phyloP scores from a whole-genome alignment of 169 alveolate genomes.

The Plasmodium relictum region DNA sequence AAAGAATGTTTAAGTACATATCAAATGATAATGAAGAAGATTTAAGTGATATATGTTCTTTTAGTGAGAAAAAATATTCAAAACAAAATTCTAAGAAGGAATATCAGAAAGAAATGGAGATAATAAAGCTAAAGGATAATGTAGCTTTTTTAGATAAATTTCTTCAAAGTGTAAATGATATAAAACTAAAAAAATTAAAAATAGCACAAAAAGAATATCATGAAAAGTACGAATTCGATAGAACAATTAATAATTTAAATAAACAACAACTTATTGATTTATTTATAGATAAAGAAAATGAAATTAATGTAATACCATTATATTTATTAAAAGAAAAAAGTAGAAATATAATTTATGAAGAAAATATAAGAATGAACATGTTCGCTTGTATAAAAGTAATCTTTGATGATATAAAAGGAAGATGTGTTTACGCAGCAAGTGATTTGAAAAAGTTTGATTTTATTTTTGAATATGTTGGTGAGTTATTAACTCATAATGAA shows the following conservation, averaged over 20 bases:
- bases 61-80: not conserved
- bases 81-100: not conserved
- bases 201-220: slow-evolving; percentile 18
- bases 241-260: slow-evolving; percentile 36
- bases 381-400: slow-evolving; percentile 66
- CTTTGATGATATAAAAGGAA: slow-evolving; percentile 84
- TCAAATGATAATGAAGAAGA: not conserved
- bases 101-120: slow-evolving; percentile 51
- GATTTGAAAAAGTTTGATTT: slow-evolving; percentile 88
- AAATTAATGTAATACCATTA: slow-evolving; percentile 51
- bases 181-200: slow-evolving; percentile 40
- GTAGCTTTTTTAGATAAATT: slow-evolving; percentile 58
- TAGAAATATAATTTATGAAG: slow-evolving; percentile 64
- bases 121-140: slow-evolving; percentile 41
- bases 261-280: slow-evolving; percentile 46
- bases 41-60: not conserved
- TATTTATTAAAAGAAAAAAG: slow-evolving; percentile 52
- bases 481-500: slow-evolving; percentile 86
- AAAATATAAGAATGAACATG: slow-evolving; percentile 67
- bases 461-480: slow-evolving; percentile 90
- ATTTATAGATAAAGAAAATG: slow-evolving; percentile 55
- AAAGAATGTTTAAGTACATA: slow-evolving; percentile 15
- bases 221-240: slow-evolving; percentile 39
- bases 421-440: slow-evolving; percentile 91
- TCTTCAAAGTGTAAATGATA: slow-evolving; percentile 56